Conservation (phyloP, 768 basidiomycete genomes). For the Suillus subluteus region DNA sequence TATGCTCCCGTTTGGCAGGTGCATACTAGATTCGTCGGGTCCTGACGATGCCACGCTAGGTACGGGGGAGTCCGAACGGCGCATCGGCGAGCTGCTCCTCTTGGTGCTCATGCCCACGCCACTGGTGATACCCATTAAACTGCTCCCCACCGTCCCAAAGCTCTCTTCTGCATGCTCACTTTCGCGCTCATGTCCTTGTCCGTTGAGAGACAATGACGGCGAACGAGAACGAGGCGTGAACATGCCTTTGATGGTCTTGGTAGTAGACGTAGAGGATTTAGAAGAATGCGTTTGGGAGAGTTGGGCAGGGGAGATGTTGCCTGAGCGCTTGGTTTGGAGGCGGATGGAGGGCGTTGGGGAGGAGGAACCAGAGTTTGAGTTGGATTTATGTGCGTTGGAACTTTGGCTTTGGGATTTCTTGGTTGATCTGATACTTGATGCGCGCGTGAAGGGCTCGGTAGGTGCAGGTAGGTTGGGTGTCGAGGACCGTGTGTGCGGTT, state of each 20-base stretch:
- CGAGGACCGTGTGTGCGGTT: constrained; percentile 30
- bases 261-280: constrained; percentile 31
- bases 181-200: constrained; percentile 18
- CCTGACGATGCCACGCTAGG: constrained; percentile 11
- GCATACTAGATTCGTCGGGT: not conserved
- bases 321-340: not conserved
- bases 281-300: not conserved
- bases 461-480: constrained; percentile 38
- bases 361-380: not conserved
- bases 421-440: not conserved
- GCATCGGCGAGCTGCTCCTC: constrained; percentile 2
- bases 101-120: not conserved
- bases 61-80: constrained; percentile 8
- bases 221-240: constrained; percentile 58
- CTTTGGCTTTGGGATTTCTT: not conserved
- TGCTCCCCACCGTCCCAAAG: constrained; percentile 58
- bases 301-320: not conserved
- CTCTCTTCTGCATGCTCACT: constrained; percentile 51
- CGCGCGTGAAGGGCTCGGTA: constrained; percentile 41
- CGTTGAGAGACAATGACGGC: constrained; percentile 41
- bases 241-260: constrained; percentile 63
- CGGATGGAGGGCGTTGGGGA: not conserved
- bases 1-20: not conserved
- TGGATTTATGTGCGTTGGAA: not conserved
- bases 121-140: constrained; percentile 32